Conservation (phyloP, 164 flowering plant genomes). For the Chimonanthus salicifolius region DNA sequence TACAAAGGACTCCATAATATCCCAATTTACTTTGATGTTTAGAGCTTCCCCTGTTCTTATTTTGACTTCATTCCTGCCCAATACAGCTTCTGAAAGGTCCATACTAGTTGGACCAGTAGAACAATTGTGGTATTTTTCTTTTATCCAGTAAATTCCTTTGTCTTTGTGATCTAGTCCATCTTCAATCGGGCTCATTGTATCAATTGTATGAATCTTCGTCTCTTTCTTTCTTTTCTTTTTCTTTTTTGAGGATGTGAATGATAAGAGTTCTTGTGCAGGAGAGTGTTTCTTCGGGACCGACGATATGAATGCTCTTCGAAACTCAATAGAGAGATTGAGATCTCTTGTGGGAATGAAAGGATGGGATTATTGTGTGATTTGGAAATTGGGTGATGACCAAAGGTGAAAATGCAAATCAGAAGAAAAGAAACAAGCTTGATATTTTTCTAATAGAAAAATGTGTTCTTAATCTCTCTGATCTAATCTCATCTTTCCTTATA, state of each 20-base stretch:
- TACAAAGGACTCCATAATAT: neutral
- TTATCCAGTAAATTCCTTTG: too few species aligned
- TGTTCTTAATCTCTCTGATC: neutral
- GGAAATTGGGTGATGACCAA: conserved; percentile 73
- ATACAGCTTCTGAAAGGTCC: neutral
- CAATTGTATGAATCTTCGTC: too few species aligned
- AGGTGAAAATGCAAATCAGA: conserved; percentile 28
- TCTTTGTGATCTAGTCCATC: too few species aligned
- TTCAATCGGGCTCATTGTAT: too few species aligned
- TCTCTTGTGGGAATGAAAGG: conserved; percentile 49
- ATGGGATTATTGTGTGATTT: conserved; percentile 77
- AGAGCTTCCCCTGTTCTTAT: neutral
- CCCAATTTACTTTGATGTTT: neutral
- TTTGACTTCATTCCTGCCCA: neutral
- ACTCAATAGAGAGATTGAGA: conserved; percentile 55
- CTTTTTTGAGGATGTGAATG: neutral
- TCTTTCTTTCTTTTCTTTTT: neutral
- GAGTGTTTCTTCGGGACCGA: neutral
- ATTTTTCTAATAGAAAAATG: neutral
- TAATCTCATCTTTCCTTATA: neutral
- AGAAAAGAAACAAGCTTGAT: neutral
- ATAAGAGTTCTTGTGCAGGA: neutral
- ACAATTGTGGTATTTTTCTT: too few species aligned
- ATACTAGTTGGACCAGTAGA: neutral
- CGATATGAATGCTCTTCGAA: conserved; percentile 26